Evolutionary conservation across 345 rosid genomes (phyloP), one percentile per base, ranked within the genome.

Genomic region (Salix koriyanagi): DNA sequence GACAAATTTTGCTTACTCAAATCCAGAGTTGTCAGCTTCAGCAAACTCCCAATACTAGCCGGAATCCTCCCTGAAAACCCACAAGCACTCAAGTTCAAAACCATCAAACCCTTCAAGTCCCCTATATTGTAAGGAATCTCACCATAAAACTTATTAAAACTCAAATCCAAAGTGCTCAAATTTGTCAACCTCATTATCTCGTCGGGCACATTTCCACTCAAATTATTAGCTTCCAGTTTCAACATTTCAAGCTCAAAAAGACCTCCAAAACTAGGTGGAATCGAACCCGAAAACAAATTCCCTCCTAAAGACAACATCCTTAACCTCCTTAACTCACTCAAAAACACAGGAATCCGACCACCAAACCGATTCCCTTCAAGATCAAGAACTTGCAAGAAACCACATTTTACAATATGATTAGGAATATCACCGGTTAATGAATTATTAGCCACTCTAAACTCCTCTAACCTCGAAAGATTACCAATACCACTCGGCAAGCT

Each of bases 131-230:
- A 46, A 52, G 84, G 84, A 77, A 81, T 54, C 66, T 74, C 75
- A 30, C 84, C 84, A 1, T 69, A 74, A 46, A 81, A 66, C 23
- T 41, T 64, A 46, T 81, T 81, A 15, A 67, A 62, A 46, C 97
- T 93, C 28, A 96, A 85, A 84, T 93, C 94, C 84, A 96, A 79
- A 6, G 84, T 80, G 23, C 87, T 91, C 82, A 96, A 83, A 80
- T 84, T 91, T 56, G 80, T 83, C 83, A 93, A 75, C 0, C 79
- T 83, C 84, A 86, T 79, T 23, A 91, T 70, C 89, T 86, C 94
- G 77, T 71, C 87, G 0, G 97, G 94, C 66, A 93, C 85, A 62
- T 83, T 81, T 34, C 97, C 99, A 28, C 68, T 83, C 84, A 96
- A 80, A 72, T 76, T 81, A 80, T 90, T 93, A 25, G 74, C 69